These are phyloP conservation scores for Geotrichum phurueaensis DNA, from an alignment of 1,139 yeast species.

Conservation along the genomic window DNA sequence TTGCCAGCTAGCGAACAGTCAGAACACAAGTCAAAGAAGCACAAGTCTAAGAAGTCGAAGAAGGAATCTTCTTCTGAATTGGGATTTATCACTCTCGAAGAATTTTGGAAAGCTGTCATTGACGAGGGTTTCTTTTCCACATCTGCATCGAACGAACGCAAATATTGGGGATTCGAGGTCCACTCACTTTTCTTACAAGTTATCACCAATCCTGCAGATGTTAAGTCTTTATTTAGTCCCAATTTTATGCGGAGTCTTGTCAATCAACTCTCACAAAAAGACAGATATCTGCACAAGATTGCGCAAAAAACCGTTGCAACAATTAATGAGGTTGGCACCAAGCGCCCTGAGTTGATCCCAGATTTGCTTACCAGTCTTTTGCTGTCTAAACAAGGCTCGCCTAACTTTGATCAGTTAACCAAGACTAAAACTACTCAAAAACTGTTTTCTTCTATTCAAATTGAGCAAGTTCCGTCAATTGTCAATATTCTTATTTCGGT, in stretches of 20 bases:
- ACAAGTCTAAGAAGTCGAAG: conserved; percentile 28
- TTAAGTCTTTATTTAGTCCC: conserved; percentile 51
- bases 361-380: conserved; percentile 47
- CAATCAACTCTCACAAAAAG: conserved; percentile 66
- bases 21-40: conserved; percentile 32
- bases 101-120: conserved; percentile 74
- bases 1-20: conserved; percentile 10
- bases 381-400: conserved; percentile 49
- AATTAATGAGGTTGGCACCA: conserved; percentile 39
- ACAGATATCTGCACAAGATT: conserved; percentile 61
- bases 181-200: conserved; percentile 44
- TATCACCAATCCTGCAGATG: conserved; percentile 28
- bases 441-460: conserved; percentile 37
- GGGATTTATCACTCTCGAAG: conserved; percentile 40
- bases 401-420: conserved; percentile 73
- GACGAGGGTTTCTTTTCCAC: conserved; percentile 76
- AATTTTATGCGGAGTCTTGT: conserved; percentile 70
- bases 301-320: conserved; percentile 49
- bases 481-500: conserved; percentile 34
- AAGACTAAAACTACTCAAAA: conserved; percentile 62
- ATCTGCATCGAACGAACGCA: conserved; percentile 78
- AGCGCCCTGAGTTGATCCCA: conserved; percentile 44
- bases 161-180: conserved; percentile 79
- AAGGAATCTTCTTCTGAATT: conserved; percentile 18
- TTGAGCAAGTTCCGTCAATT: conserved; percentile 31